These are phyloP conservation scores for Globisporangium apiculatum DNA, from an alignment of 352 stramenopile genomes.

Conservation along the genomic window DNA sequence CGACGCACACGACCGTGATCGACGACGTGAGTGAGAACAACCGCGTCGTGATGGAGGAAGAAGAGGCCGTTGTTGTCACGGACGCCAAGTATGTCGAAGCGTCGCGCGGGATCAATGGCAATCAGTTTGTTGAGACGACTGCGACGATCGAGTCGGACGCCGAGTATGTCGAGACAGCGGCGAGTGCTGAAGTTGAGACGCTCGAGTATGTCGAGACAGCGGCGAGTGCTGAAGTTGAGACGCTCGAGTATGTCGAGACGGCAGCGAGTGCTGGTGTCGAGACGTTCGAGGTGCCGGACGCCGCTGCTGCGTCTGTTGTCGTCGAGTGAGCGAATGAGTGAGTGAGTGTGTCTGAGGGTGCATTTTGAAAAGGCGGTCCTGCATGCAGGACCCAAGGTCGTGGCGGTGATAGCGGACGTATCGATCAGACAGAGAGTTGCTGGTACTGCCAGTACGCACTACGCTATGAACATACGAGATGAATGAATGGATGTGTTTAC, in stretches of 20 bases:
- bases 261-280: background rate
- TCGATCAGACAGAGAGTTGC: too few relatives aligned
- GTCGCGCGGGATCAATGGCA: background rate
- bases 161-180: too few relatives aligned
- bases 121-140: too few relatives aligned
- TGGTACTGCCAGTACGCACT: too few relatives aligned
- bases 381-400: too few relatives aligned
- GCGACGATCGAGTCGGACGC: background rate
- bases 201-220: background rate
- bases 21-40: constrained; percentile 11
- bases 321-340: background rate
- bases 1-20: constrained; percentile 1
- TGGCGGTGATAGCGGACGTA: too few relatives aligned
- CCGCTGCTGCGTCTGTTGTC: background rate
- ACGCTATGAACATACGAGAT: too few relatives aligned
- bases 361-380: too few relatives aligned
- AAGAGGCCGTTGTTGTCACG: background rate
- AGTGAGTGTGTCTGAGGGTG: background rate
- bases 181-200: too few relatives aligned
- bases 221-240: background rate
- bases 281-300: too few relatives aligned
- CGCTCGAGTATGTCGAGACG: background rate
- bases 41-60: constrained; percentile 5
- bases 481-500: too few relatives aligned
- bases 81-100: constrained; percentile 2